phyloP scores from a whole-genome alignment of 805 yeast species.

The Saccharomycopsis schoenii region DNA sequence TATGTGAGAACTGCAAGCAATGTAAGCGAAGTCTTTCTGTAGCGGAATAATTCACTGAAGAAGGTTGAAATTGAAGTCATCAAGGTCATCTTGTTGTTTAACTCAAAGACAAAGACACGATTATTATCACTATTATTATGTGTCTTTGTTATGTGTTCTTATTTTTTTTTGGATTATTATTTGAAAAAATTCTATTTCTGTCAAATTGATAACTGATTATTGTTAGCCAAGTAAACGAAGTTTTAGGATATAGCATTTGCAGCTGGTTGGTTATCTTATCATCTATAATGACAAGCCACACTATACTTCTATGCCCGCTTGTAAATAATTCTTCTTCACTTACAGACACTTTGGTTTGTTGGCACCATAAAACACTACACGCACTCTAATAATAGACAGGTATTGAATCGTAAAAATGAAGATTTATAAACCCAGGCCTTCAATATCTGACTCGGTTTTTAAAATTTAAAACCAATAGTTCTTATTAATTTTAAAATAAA shows the following conservation, averaged over 20 bases:
- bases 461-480: too few relatives aligned
- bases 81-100: neutral
- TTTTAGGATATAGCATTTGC: too few relatives aligned
- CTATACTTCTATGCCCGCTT: too few relatives aligned
- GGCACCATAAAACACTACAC: neutral
- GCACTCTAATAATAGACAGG: neutral
- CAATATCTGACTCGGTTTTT: too few relatives aligned
- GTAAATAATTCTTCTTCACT: neutral
- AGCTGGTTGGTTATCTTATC: too few relatives aligned
- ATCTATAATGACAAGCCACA: too few relatives aligned
- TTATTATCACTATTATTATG: neutral
- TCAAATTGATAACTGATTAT: too few relatives aligned
- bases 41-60: conserved; percentile 49
- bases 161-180: neutral
- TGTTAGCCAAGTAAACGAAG: too few relatives aligned
- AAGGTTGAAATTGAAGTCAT: neutral
- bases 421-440: too few relatives aligned
- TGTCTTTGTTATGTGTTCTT: neutral
- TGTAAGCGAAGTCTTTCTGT: conserved; percentile 63
- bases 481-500: too few relatives aligned
- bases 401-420: too few relatives aligned
- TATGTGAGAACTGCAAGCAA: conserved; percentile 42
- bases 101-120: neutral
- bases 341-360: neutral
- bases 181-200: too few relatives aligned